These are phyloP conservation scores for Ceratobasidium sp. DNA, from an alignment of 1,284 basidiomycete species.

Conservation along the genomic window DNA sequence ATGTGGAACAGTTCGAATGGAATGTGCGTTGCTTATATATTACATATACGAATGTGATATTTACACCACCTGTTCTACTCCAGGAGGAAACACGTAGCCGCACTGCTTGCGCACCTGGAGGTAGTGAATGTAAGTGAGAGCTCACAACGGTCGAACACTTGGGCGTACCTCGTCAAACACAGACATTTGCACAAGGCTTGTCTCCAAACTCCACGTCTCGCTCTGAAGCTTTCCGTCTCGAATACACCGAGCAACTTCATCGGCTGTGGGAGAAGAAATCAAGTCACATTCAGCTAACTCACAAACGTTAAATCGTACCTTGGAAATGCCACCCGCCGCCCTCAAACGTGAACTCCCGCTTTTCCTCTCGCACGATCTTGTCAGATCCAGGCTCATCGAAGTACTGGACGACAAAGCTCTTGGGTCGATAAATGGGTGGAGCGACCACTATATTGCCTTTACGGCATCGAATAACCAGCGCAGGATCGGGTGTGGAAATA, in stretches of 20 bases:
- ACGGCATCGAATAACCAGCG: slow-evolving; percentile 51
- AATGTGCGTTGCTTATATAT: neutral
- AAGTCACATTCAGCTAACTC: neutral
- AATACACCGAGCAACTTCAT: slow-evolving; percentile 72
- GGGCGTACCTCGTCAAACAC: slow-evolving; percentile 40
- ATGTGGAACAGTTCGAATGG: neutral
- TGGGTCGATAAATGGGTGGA: slow-evolving; percentile 69
- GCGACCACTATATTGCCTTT: slow-evolving; percentile 67
- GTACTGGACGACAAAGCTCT: slow-evolving; percentile 67
- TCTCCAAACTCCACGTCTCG: slow-evolving; percentile 40
- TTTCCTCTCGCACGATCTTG: slow-evolving; percentile 42
- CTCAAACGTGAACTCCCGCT: slow-evolving; percentile 50
- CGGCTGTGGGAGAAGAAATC: neutral
- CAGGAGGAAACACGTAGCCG: slow-evolving; percentile 39
- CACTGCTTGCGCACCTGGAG: slow-evolving; percentile 39
- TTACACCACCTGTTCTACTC: slow-evolving; percentile 41
- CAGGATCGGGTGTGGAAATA: slow-evolving; percentile 36
- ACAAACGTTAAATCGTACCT: slow-evolving; percentile 69
- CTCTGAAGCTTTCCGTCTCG: slow-evolving; percentile 50
- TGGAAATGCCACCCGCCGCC: slow-evolving; percentile 70
- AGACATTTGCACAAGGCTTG: slow-evolving; percentile 40
- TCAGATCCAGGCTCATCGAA: slow-evolving; percentile 61
- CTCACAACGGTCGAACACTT: neutral
- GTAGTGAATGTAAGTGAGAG: neutral
- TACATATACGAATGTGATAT: neutral